phyloP scores from a whole-genome alignment of 129 eudicot genomes.

The Escallonia rubra region DNA sequence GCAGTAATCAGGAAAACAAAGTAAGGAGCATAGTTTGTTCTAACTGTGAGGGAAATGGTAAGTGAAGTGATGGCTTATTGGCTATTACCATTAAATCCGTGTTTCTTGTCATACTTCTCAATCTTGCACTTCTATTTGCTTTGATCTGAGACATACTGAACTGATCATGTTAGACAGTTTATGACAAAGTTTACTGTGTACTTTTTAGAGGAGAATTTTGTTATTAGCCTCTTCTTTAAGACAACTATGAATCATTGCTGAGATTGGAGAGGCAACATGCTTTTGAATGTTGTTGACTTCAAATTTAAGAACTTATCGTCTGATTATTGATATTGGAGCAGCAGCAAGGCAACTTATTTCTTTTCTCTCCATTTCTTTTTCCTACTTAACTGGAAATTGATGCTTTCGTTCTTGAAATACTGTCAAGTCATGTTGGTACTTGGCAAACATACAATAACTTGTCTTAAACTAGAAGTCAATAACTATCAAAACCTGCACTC shows the following conservation, averaged over 20 bases:
- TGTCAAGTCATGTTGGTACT: too few species aligned
- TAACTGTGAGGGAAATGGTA: constrained; percentile 82
- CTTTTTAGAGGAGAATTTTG: neutral
- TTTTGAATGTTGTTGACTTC: too few species aligned
- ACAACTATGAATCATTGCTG: neutral
- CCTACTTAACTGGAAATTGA: too few species aligned
- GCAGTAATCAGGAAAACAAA: constrained; percentile 14
- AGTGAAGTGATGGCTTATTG: neutral
- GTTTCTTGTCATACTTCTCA: neutral
- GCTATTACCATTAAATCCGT: neutral
- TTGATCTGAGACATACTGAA: neutral
- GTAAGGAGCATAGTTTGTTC: constrained; percentile 49
- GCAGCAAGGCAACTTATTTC: too few species aligned
- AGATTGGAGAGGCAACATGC: too few species aligned
- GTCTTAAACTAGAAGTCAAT: too few species aligned
- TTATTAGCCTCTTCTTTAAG: neutral
- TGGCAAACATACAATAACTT: too few species aligned
- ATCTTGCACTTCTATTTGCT: neutral
- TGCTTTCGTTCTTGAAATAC: too few species aligned
- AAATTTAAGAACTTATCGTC: too few species aligned
- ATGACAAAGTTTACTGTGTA: neutral
- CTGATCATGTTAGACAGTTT: neutral
- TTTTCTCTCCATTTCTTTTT: too few species aligned
- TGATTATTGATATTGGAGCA: too few species aligned
- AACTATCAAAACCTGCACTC: too few species aligned